Conservation (phyloP, 441 rosid species). For the Iberis amara region DNA sequence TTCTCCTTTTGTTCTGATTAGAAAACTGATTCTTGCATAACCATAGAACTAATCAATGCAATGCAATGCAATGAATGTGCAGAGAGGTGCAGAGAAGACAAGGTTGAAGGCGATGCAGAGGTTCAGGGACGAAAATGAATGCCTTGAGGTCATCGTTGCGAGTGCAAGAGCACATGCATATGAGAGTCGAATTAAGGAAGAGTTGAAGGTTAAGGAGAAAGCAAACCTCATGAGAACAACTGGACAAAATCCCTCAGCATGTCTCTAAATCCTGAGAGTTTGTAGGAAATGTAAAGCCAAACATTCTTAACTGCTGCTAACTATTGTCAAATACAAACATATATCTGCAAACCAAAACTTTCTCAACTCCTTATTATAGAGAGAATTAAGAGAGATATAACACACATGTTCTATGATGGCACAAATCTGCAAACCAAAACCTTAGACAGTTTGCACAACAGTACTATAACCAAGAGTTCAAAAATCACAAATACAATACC, state of each 20-base stretch:
- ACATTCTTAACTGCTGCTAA: slow-evolving; percentile 17
- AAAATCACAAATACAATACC: slow-evolving; percentile 22
- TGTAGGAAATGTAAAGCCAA: slow-evolving; percentile 12
- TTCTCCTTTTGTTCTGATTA: slow-evolving; percentile 5
- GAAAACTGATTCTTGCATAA: slow-evolving; percentile 4
- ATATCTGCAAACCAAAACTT: no score
- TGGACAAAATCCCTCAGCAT: slow-evolving; percentile 43
- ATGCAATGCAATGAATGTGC: slow-evolving; percentile 25
- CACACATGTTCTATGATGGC: slow-evolving; percentile 8
- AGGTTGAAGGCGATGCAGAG: slow-evolving; percentile 41
- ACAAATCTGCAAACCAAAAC: slow-evolving; percentile 25
- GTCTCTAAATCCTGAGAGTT: slow-evolving; percentile 47
- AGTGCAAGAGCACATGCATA: slow-evolving; percentile 60
- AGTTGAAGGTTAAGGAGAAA: slow-evolving; percentile 47
- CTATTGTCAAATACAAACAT: slow-evolving; percentile 13
- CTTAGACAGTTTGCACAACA: slow-evolving; percentile 16
- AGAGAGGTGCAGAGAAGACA: slow-evolving; percentile 41
- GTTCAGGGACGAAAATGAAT: slow-evolving; percentile 38
- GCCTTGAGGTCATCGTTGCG: slow-evolving; percentile 42
- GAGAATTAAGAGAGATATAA: no score
- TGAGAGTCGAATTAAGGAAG: slow-evolving; percentile 48
- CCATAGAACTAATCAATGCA: background rate
- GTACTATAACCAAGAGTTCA: slow-evolving; percentile 17
- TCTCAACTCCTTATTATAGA: no score
- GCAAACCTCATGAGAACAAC: slow-evolving; percentile 52